A percentile compares a stretch with the other conserved stretches of the same genome.
These are phyloP conservation scores for Penicillium nordicum DNA, from an alignment of 2,329 filamentous ascomycete genomes.

Conservation along the genomic window DNA sequence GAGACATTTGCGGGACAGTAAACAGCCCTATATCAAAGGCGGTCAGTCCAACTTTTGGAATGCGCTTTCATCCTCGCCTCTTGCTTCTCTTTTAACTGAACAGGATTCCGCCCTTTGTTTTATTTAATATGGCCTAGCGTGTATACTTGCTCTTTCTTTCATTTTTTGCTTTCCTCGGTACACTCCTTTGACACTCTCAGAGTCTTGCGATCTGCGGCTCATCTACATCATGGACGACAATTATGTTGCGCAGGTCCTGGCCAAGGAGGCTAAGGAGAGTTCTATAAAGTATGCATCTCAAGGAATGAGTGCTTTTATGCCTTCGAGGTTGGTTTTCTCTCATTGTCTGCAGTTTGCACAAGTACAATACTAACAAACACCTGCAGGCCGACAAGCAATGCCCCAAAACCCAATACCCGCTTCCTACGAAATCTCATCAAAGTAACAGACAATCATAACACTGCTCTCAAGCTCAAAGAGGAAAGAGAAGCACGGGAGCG, in stretches of 20 bases:
- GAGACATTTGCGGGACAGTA: constrained; percentile 4
- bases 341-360: neutral
- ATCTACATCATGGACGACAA: constrained; percentile 43
- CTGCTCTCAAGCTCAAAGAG: constrained; percentile 78
- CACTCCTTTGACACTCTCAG: neutral
- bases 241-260: constrained; percentile 74
- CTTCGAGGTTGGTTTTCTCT: constrained; percentile 47
- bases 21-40: constrained; percentile 12
- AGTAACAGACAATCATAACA: constrained; percentile 85
- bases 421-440: constrained; percentile 86
- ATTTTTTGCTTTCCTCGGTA: neutral
- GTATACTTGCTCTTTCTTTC: neutral
- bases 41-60: constrained; percentile 6
- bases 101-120: neutral
- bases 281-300: constrained; percentile 71
- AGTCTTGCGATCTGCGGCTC: constrained; percentile 24
- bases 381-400: constrained; percentile 59
- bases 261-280: constrained; percentile 71
- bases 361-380: constrained; percentile 1
- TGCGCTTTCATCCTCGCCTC: constrained; percentile 7
- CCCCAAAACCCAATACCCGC: constrained; percentile 83
- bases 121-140: neutral
- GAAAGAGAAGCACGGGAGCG: constrained; percentile 72
- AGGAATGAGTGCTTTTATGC: constrained; percentile 66
- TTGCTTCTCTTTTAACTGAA: neutral